Evolutionary conservation across 2,329 filamentous ascomycete genomes (phyloP).

Genomic region (Stagonosporopsis cucurbitacearum): DNA sequence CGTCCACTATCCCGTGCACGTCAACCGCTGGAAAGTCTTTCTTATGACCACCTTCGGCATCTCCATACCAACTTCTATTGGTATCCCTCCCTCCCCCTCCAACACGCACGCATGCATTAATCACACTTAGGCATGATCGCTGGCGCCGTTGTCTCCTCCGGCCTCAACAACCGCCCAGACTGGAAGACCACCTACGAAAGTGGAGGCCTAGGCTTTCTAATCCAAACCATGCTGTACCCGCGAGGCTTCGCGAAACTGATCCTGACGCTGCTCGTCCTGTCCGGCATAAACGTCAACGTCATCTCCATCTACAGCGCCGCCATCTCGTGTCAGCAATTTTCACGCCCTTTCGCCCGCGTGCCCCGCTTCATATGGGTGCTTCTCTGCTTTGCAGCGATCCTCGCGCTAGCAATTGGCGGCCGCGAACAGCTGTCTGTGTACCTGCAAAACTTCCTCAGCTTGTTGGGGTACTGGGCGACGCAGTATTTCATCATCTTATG

Average conservation of each 20-base stretch:
- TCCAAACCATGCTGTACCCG: conserved; percentile 55
- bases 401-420: conserved; percentile 54
- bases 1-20: conserved; percentile 51
- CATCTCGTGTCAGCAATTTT: conserved; percentile 56
- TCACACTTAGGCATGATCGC: conserved; percentile 46
- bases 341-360: conserved; percentile 57
- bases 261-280: conserved; percentile 53
- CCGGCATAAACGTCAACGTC: conserved; percentile 55
- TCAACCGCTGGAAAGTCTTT: conserved; percentile 50
- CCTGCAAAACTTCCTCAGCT: conserved; percentile 54
- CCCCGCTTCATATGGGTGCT: conserved; percentile 59
- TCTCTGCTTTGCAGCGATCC: conserved; percentile 52
- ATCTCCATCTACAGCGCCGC: conserved; percentile 59
- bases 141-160: conserved; percentile 52
- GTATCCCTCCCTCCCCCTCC: background rate
- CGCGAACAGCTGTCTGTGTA: conserved; percentile 52
- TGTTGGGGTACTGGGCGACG: conserved; percentile 57
- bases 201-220: conserved; percentile 56
- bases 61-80: conserved; percentile 52
- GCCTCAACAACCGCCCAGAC: conserved; percentile 43
- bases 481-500: conserved; percentile 56
- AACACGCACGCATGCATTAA: background rate
- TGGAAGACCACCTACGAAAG: conserved; percentile 51
- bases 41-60: conserved; percentile 53
- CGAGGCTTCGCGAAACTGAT: conserved; percentile 58